Conservation (phyloP, 208 protist species). For the Acanthamoeba royreba region DNA sequence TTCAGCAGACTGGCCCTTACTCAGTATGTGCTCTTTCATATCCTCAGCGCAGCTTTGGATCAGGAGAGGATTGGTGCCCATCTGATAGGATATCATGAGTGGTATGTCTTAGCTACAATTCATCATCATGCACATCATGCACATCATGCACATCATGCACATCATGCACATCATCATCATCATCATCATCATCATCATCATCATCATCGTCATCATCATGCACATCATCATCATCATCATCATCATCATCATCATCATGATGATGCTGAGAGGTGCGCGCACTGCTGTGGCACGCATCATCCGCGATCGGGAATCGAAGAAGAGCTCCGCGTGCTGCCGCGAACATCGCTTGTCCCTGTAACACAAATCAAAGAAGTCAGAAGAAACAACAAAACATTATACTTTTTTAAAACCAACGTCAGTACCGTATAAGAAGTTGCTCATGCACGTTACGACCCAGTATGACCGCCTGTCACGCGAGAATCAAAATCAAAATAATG, state of each 20-base stretch:
- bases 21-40: background rate
- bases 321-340: background rate
- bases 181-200: background rate
- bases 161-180: background rate
- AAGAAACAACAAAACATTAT: background rate
- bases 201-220: background rate
- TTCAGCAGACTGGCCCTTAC: background rate
- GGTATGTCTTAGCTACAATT: no score
- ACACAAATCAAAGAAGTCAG: background rate
- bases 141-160: no score
- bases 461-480: background rate
- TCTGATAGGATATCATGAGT: no score
- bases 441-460: background rate
- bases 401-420: background rate
- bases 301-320: background rate
- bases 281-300: background rate
- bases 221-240: background rate
- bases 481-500: background rate
- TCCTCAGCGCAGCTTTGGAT: background rate
- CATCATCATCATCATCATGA: background rate
- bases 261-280: background rate
- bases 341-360: background rate
- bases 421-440: background rate
- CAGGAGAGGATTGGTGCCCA: background rate
- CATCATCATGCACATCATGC: background rate